Percentiles rank a stretch among this genome's conserved stretches.
Conservation (phyloP, 768 basidiomycete species). For the Lactarius vividus region DNA sequence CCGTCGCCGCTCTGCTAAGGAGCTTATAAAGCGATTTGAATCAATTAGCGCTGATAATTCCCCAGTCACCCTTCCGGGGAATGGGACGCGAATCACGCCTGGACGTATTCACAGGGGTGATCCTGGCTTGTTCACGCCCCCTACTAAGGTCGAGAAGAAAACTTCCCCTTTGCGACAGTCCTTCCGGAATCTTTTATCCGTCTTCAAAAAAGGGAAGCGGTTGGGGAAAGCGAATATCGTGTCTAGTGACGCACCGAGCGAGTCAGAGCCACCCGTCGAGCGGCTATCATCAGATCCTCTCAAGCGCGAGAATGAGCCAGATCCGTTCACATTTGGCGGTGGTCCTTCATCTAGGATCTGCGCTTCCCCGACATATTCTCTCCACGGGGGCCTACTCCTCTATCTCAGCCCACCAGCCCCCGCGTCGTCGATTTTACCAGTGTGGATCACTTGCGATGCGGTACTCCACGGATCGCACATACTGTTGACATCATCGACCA, state of each 20-base stretch:
- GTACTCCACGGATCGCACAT: conserved; percentile 41
- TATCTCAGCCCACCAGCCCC: conserved; percentile 43
- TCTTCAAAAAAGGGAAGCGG: conserved; percentile 51
- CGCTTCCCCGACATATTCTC: conserved; percentile 25
- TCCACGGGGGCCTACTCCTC: conserved; percentile 43
- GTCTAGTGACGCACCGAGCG: conserved; percentile 8
- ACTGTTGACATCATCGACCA: conserved; percentile 47
- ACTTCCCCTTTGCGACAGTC: conserved; percentile 61
- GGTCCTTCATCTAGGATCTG: conserved; percentile 23
- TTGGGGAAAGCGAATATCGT: conserved; percentile 30
- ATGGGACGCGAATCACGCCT: conserved; percentile 23
- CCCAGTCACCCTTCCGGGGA: neutral
- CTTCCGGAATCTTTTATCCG: conserved; percentile 58
- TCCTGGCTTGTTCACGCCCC: conserved; percentile 27
- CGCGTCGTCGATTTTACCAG: conserved; percentile 35
- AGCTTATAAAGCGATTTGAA: conserved; percentile 54
- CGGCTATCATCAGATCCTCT: neutral
- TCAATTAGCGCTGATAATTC: conserved; percentile 35
- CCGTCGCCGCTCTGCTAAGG: conserved; percentile 41
- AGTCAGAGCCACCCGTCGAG: conserved; percentile 3
- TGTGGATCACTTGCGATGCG: conserved; percentile 51
- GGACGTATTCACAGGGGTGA: conserved; percentile 23
- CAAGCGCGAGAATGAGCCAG: neutral
- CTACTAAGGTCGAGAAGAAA: conserved; percentile 42
- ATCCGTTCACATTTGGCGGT: conserved; percentile 5